These are phyloP conservation scores for Chalciporus pseudorubinellus DNA, from an alignment of 768 basidiomycete species.

Conservation along the genomic window DNA sequence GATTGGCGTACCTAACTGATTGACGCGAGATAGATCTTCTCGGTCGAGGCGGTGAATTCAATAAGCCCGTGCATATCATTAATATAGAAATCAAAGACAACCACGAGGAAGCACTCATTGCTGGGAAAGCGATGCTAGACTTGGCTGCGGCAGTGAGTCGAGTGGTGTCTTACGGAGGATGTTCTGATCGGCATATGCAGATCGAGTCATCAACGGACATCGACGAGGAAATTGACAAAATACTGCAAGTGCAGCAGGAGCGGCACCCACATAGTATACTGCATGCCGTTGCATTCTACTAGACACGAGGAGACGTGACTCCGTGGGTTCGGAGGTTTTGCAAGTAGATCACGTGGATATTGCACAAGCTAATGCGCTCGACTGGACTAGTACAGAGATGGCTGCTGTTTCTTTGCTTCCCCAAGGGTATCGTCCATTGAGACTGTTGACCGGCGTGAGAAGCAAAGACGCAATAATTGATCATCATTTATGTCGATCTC, in stretches of 20 bases:
- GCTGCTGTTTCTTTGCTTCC: too few species aligned
- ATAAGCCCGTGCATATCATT: conserved; percentile 91
- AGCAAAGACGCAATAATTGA: conserved; percentile 54
- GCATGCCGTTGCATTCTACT: conserved; percentile 92
- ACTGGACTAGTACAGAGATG: neutral
- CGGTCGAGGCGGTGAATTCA: conserved; percentile 84
- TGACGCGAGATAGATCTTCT: conserved; percentile 63
- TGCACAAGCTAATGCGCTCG: conserved; percentile 8
- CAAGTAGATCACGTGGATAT: conserved; percentile 20
- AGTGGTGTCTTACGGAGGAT: neutral
- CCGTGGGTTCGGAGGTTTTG: too few species aligned
- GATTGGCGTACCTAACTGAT: conserved; percentile 11
- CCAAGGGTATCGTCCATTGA: neutral
- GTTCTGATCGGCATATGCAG: conserved; percentile 40
- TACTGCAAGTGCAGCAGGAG: conserved; percentile 82
- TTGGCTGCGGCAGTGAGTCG: conserved; percentile 79
- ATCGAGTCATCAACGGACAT: conserved; percentile 84
- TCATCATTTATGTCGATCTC: conserved; percentile 7
- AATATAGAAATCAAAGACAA: conserved; percentile 99
- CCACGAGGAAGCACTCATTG: conserved; percentile 96
- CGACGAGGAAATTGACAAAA: conserved; percentile 86
- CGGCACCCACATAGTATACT: conserved; percentile 90
- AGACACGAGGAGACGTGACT: conserved; percentile 14
- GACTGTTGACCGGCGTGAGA: conserved; percentile 47
- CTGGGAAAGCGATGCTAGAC: conserved; percentile 92